Evolutionary conservation across 2,329 filamentous ascomycete genomes (phyloP), one percentile per base, ranked within the genome.

Genomic region (Alternaria brassicae): DNA sequence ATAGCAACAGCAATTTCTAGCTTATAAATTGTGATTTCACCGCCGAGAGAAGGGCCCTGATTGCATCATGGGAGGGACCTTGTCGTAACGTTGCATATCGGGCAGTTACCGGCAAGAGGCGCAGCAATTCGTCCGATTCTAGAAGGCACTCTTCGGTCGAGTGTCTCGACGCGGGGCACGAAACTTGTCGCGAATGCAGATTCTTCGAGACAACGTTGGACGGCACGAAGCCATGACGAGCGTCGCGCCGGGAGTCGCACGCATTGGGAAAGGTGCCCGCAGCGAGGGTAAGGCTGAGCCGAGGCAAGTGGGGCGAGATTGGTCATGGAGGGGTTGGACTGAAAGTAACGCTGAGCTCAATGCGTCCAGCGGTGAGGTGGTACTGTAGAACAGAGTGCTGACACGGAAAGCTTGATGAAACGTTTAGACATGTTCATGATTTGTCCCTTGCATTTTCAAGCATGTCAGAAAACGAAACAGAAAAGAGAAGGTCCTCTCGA

Each of bases 221-320:
- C 47, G 34, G 49, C 53, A 39, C 37, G 58, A 65, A 61, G 58
- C 34, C 25, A 67, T 63, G 61, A 67, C 67, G 61, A 65, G 56
- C 32, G 25, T 54, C 17, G 48, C 51, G 51, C 56, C 67, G 67
- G 67, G 60, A 57, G 52, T 56, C 30, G 30, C n/a, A 58, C 50
- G 42, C 15, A 53, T 68, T 32, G 9, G 60, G 67, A 13, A 59
- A 69, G 58, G 61, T 41, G 60, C 32, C 64, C 64, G 62, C 61
- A 61, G 36, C 34, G 25, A 23, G 39, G 17, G 40, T 56, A 59
- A 45, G 53, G 44, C 56, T 63, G 56, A 63, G 58, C 69, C 69
- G 67, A 70, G 69, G 69, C 62, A 71, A 68, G 67, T 68, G 67
- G 69, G 69, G 64, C 47, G n/a, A 34, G 50, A 61, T 63, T 67